Evolutionary conservation across 2,329 filamentous ascomycete species (phyloP).

Genomic region (Monosporascus cannonballus): DNA sequence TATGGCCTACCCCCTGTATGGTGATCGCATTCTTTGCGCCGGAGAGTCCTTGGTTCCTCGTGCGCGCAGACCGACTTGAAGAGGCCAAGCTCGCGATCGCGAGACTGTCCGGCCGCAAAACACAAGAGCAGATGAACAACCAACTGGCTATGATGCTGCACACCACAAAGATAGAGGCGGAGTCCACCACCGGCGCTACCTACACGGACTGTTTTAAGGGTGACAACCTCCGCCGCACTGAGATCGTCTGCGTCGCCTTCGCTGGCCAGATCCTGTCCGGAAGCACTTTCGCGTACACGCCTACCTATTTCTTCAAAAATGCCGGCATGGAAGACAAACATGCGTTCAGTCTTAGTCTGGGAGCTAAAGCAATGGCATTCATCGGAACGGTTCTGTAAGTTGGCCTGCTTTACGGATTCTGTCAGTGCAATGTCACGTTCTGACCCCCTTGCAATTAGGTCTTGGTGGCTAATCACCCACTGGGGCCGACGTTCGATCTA

Average conservation of each 20-base stretch:
- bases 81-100: conserved; percentile 29
- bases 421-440: neutral
- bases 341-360: conserved; percentile 28
- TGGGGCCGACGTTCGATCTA: conserved; percentile 37
- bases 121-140: conserved; percentile 28
- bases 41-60: conserved; percentile 41
- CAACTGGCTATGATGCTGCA: conserved; percentile 39
- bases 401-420: conserved; percentile 19
- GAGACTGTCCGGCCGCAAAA: conserved; percentile 26
- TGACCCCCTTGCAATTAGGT: conserved; percentile 28
- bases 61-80: conserved; percentile 30
- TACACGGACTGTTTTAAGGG: conserved; percentile 44
- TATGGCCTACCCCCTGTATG: conserved; percentile 36
- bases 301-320: conserved; percentile 32
- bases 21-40: conserved; percentile 34
- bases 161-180: conserved; percentile 37
- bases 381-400: conserved; percentile 34
- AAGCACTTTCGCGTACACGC: conserved; percentile 31
- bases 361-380: conserved; percentile 28
- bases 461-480: conserved; percentile 31
- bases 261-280: conserved; percentile 28
- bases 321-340: conserved; percentile 25
- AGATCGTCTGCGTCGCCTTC: conserved; percentile 34
- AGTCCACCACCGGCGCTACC: conserved; percentile 31
- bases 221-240: conserved; percentile 36